A percentile compares a stretch with the other conserved stretches of the same genome.
phyloP scores from a whole-genome alignment of 1,284 basidiomycete species.

The Coniophora puteana region DNA sequence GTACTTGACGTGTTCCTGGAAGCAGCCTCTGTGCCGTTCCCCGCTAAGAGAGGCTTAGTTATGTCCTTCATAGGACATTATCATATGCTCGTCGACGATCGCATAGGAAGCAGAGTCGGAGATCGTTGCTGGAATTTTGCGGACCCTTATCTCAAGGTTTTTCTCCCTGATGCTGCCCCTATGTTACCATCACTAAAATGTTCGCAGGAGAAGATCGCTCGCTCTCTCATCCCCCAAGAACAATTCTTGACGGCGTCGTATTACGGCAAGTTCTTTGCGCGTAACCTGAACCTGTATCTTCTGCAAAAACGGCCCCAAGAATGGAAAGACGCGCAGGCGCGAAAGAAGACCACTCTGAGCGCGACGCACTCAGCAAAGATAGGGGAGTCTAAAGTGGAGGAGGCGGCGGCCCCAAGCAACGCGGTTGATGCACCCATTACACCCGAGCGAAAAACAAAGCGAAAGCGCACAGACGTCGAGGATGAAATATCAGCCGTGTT shows the following conservation, averaged over 20 bases:
- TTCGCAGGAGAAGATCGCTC: constrained; percentile 87
- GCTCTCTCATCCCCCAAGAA: constrained; percentile 70
- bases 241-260: constrained; percentile 68
- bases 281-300: constrained; percentile 76
- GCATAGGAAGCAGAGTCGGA: constrained; percentile 84
- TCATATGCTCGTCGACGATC: constrained; percentile 77
- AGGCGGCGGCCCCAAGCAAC: constrained; percentile 1
- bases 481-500: constrained; percentile 78
- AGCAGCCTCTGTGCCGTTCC: constrained; percentile 61
- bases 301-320: constrained; percentile 76
- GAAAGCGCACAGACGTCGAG: constrained; percentile 27
- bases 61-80: constrained; percentile 75
- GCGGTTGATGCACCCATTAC: too few species aligned
- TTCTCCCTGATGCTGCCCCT: constrained; percentile 3
- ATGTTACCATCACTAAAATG: constrained; percentile 8
- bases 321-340: constrained; percentile 66
- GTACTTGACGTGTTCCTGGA: constrained; percentile 79
- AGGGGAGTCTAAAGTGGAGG: too few species aligned
- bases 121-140: constrained; percentile 85
- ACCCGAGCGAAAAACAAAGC: constrained; percentile 17
- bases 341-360: constrained; percentile 13
- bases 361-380: neutral
- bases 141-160: constrained; percentile 82
- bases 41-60: constrained; percentile 70
- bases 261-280: constrained; percentile 84